These are phyloP conservation scores for Macrolepiota dolichaula DNA, from an alignment of 768 basidiomycete genomes.

Conservation along the genomic window DNA sequence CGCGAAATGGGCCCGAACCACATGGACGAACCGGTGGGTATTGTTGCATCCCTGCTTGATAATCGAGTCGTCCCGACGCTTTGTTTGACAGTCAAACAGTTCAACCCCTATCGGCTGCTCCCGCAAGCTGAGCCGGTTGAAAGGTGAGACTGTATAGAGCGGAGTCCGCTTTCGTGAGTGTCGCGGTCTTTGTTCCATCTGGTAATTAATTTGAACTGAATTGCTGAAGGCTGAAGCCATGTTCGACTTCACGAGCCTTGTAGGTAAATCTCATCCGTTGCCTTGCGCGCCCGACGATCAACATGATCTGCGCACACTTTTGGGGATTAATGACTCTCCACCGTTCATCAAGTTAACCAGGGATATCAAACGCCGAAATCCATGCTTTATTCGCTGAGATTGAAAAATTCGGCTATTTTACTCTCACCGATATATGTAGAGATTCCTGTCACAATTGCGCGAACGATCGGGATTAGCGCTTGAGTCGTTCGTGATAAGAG, in stretches of 20 bases:
- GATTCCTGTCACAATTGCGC: not conserved
- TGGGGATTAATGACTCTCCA: not conserved
- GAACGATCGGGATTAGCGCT: not conserved
- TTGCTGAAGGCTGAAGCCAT: too few species aligned
- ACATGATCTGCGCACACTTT: not conserved
- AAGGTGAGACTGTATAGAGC: too few species aligned
- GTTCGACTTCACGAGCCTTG: too few species aligned
- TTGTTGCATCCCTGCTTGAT: conserved; percentile 11
- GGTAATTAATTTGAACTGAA: too few species aligned
- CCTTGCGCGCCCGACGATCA: not conserved
- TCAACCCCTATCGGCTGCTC: not conserved
- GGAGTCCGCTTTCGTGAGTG: too few species aligned
- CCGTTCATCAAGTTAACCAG: not conserved
- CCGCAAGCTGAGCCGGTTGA: not conserved
- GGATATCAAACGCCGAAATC: too few species aligned
- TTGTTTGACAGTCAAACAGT: not conserved
- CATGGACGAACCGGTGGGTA: not conserved
- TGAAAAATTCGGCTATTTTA: not conserved
- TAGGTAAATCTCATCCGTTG: too few species aligned
- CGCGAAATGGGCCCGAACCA: not conserved
- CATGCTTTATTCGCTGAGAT: not conserved
- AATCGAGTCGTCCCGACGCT: not conserved
- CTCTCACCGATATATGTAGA: not conserved
- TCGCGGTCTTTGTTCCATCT: too few species aligned
- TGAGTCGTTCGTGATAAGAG: not conserved